Evolutionary conservation across 2,329 filamentous ascomycete genomes (phyloP).

Genomic region (Sporothrix phasma): DNA sequence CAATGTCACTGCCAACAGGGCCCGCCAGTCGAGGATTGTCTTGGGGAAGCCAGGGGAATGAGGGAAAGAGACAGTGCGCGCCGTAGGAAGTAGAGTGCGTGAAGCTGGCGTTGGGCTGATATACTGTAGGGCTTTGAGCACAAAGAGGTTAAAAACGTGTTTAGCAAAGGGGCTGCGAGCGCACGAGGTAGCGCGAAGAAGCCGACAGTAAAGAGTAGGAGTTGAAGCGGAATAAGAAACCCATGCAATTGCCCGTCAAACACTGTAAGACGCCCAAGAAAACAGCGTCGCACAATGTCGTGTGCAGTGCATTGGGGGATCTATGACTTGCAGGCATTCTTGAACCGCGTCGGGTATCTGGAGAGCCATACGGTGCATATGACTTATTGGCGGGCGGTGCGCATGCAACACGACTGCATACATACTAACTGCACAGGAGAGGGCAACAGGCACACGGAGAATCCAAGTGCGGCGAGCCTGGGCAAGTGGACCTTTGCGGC

Average conservation of each 20-base stretch:
- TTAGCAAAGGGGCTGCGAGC: neutral
- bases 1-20: no score
- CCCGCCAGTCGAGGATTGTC: neutral
- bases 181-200: neutral
- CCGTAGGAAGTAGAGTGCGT: neutral
- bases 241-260: neutral
- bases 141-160: neutral
- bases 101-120: neutral
- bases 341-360: neutral
- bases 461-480: neutral
- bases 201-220: neutral
- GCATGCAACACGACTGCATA: neutral
- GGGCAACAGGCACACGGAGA: neutral
- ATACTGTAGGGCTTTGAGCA: neutral
- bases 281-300: conserved; percentile 3
- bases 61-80: neutral
- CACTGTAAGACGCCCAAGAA: neutral
- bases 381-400: neutral
- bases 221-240: neutral
- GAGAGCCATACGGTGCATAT: neutral
- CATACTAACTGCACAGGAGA: neutral
- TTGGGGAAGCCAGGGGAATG: neutral
- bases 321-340: neutral
- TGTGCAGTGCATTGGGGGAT: neutral
- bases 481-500: neutral